These are phyloP conservation scores for Coemansia sp. DNA, from an alignment of 192 early-diverging fungal genomes.

Conservation along the genomic window DNA sequence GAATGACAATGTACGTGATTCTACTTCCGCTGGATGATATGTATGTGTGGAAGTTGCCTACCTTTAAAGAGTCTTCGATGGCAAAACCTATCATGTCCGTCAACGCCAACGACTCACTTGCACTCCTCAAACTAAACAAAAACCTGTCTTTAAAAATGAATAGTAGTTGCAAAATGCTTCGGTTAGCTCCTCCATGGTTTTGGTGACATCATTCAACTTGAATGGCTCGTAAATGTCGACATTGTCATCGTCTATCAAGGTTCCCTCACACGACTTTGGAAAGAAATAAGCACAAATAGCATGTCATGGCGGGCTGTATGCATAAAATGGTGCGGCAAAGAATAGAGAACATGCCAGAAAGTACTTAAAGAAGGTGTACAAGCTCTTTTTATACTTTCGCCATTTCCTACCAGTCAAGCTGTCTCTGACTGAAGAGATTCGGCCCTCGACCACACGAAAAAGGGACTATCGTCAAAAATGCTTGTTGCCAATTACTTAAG, in stretches of 20 bases:
- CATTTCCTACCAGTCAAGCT: background rate
- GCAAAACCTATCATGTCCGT: background rate
- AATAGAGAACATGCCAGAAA: background rate
- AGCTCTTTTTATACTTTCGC: background rate
- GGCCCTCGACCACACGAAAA: too few species aligned
- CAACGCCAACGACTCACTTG: background rate
- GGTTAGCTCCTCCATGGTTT: background rate
- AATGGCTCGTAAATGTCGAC: background rate
- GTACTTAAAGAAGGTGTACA: background rate
- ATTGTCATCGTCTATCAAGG: background rate
- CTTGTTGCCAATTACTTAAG: too few species aligned
- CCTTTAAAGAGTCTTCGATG: background rate
- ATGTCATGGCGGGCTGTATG: background rate
- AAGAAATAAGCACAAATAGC: background rate
- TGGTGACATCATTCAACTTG: background rate
- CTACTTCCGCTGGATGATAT: background rate
- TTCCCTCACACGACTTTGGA: background rate
- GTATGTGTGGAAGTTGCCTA: background rate
- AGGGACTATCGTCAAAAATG: too few species aligned
- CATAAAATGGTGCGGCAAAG: background rate
- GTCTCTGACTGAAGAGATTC: background rate
- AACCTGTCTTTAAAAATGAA: background rate
- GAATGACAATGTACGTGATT: background rate
- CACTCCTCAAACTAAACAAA: background rate
- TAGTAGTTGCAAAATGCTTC: background rate